These are phyloP conservation scores for Rosellinia necatrix DNA, from an alignment of 2,329 filamentous ascomycete species.

Conservation along the genomic window DNA sequence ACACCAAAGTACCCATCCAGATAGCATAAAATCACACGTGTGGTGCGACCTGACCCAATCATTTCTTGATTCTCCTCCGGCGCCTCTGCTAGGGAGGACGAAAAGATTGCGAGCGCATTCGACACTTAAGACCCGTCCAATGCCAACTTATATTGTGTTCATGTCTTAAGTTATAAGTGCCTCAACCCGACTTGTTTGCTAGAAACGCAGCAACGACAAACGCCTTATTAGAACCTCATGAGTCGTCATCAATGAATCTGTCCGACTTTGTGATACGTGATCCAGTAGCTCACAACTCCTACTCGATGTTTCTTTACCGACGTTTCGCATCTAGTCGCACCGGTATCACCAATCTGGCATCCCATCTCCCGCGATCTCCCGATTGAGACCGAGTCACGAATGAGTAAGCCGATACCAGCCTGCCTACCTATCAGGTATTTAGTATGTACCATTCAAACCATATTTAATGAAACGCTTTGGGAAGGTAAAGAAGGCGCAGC, in stretches of 20 bases:
- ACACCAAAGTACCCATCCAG: neutral
- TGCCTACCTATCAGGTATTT: no score
- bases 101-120: no score
- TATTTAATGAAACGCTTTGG: no score
- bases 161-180: no score
- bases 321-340: neutral
- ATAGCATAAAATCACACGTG: neutral
- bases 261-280: neutral
- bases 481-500: no score
- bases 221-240: neutral
- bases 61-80: neutral
- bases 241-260: neutral
- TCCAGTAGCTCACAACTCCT: neutral
- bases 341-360: constrained; percentile 2
- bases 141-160: no score
- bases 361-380: neutral
- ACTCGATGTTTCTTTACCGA: neutral
- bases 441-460: no score
- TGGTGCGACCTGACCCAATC: neutral
- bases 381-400: neutral
- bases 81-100: no score
- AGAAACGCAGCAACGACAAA: no score
- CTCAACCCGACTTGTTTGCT: no score
- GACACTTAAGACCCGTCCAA: no score
- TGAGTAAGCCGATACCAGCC: neutral